Evolutionary conservation across 1,139 yeast species (phyloP), one percentile per base, ranked within the genome.

Genomic region (Candida sp.): DNA sequence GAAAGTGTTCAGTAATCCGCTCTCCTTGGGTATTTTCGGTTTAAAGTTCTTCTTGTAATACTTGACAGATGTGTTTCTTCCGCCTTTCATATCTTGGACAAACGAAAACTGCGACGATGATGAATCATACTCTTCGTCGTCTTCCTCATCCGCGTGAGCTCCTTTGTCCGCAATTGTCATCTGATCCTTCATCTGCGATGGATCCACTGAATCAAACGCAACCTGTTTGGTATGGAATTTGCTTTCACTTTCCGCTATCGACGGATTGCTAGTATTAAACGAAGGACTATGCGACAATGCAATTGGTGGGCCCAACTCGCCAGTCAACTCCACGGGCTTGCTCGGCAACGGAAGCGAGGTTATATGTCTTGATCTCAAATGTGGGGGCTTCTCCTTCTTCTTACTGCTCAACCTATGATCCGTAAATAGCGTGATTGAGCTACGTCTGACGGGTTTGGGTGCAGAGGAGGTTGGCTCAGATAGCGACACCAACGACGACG

Each of bases 1-100:
- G 46, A 69, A 69, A 1, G 60, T 58, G 35, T 67, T 67, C 58
- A 55, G 55, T 12, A 39, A 22, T 8, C 48, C 39, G 3, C 32
- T 25, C 26, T 46, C 45, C 31, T 32, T 39, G 27, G 28, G 9
- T 25, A 45, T 44, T 35, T 27, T 33, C 3, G 46, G 33, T 28
- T 49, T 46, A 3, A 52, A 32, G 8, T 49, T 47, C 43, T 61
- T 65, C 53, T 81, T 81, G 58, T 85, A 85, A 59, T 85, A 85
- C 58, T 84, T 83, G 8, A 84, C 80, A 0, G 89, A 84, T 0
- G 85, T 77, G 54, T 85, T 85, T 58, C 90, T 67, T 2, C 89
- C 90, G 25, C 83, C 81, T 12, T 72, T 72, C 49, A 70, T 69
- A 51, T 81, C 84, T 50, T 77, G 72, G 43, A 84, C 86, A 59